Evolutionary conservation across 345 rosid species (phyloP), one percentile per base, ranked within the genome.

Genomic region (Trapa incisa): DNA sequence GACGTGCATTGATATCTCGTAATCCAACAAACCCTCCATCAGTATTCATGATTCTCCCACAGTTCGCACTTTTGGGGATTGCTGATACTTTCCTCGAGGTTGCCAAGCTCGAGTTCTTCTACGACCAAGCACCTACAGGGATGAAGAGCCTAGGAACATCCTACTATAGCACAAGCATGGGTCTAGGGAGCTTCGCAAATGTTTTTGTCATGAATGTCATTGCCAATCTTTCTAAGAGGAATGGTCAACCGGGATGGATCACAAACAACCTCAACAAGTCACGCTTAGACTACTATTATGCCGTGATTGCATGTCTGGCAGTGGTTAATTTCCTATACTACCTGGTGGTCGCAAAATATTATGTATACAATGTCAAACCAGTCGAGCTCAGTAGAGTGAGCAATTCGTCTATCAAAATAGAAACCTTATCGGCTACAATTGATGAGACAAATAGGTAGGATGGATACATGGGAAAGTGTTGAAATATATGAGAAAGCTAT

Each of bases 61-160:
- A 89, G 50, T 87, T 86, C 66, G 81, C 82, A 47, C 37, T 92
- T 6, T 71, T 78, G 82, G 96, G 98, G 47, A 68, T 86, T 2
- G 87, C 96, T 16, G 96, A 89, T 71, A 42, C 85, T 0, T 88
- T 92, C 17, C 66, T 77, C 14, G 93, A 88, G 70, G 89, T 84
- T 0, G 89, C 93, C 1, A 92, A 92, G 82, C 61, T 92, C 5
- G 91, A 89, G 61, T 88, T 87, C 47, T 92, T 92, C 91, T 89
- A 87, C 56, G 91, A 87, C 52, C 96, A 89, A 66, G 91, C 96
- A 2, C 96, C 98, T 0, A 82, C 83, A 48, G 85, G 85, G 42
- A 89, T 86, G 98, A 92, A 92, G 65, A 85, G 98, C 53, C 73
- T 92, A 0, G 96, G 96, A 29, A 83, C 96, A n/a, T 83, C 96